Percentiles rank a stretch among this genome's conserved stretches.
phyloP scores from a whole-genome alignment of 1,139 yeast species.

The Diutina ranongensis region DNA sequence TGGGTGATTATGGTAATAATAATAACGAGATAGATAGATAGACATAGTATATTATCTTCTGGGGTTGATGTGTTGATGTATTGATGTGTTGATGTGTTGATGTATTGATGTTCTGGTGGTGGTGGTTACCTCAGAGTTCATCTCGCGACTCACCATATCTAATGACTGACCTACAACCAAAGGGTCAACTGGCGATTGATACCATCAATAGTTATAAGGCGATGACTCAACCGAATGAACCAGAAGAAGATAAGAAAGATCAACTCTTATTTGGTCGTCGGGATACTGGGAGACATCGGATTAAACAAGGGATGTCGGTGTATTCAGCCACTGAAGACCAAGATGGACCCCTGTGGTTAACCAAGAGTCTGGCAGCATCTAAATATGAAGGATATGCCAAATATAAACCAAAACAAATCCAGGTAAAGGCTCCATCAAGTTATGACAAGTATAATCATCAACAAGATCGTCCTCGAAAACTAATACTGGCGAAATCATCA shows the following conservation, averaged over 20 bases:
- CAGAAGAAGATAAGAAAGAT: not conserved
- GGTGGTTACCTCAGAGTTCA: too few relatives aligned
- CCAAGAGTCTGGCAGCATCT: not conserved
- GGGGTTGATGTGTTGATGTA: too few relatives aligned
- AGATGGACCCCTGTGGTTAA: constrained; percentile 4
- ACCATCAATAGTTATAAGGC: not conserved
- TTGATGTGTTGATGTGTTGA: too few relatives aligned
- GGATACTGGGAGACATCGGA: constrained; percentile 4
- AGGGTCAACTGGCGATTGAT: too few relatives aligned
- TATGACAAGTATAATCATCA: not conserved
- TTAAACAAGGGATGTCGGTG: constrained; percentile 2
- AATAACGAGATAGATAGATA: too few relatives aligned
- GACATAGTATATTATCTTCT: too few relatives aligned
- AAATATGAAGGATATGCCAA: constrained; percentile 4
- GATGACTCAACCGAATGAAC: not conserved
- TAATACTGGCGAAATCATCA: not conserved
- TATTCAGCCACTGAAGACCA: not conserved
- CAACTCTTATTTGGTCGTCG: not conserved
- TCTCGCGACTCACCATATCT: too few relatives aligned
- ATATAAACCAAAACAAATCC: not conserved
- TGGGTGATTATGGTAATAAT: too few relatives aligned
- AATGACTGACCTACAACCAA: too few relatives aligned
- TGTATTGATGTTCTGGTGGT: too few relatives aligned
- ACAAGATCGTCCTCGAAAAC: not conserved
- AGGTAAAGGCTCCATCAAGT: not conserved